These are phyloP conservation scores for Phytophthora tubulina DNA, from an alignment of 352 stramenopile species.

Conservation along the genomic window DNA sequence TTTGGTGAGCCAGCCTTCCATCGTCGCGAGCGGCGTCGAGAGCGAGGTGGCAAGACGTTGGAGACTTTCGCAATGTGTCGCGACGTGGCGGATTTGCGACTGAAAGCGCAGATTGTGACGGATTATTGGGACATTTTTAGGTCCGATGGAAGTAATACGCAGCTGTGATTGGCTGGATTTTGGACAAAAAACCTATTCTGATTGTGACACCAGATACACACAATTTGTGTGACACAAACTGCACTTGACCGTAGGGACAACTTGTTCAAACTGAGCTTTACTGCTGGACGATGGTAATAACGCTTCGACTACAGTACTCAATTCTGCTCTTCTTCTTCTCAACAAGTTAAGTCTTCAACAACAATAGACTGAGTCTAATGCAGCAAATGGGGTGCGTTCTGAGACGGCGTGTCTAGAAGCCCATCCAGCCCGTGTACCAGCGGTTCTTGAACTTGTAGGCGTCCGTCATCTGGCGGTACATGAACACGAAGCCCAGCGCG, in stretches of 20 bases:
- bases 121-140: constrained; percentile 16
- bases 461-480: constrained; percentile 88
- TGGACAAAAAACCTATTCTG: constrained; percentile 6
- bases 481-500: constrained; percentile 75
- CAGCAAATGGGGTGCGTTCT: too few relatives aligned
- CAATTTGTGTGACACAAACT: constrained; percentile 15
- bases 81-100: constrained; percentile 33
- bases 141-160: constrained; percentile 25
- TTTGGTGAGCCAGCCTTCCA: constrained; percentile 92
- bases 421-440: constrained; percentile 90
- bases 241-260: constrained; percentile 22
- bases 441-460: constrained; percentile 91
- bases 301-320: not conserved
- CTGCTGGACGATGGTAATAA: too few relatives aligned
- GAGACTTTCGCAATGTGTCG: not conserved
- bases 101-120: constrained; percentile 12
- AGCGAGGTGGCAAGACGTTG: constrained; percentile 5
- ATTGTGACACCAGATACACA: constrained; percentile 13
- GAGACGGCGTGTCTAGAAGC: constrained; percentile 55
- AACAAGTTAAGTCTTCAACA: constrained; percentile 1
- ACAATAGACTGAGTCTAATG: constrained; percentile 4
- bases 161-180: constrained; percentile 31
- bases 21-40: constrained; percentile 32
- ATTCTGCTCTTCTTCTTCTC: not conserved
- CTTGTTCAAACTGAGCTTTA: constrained; percentile 26